These are phyloP conservation scores for Leishmania martiniquensis DNA, from an alignment of 208 protist species.

Conservation along the genomic window DNA sequence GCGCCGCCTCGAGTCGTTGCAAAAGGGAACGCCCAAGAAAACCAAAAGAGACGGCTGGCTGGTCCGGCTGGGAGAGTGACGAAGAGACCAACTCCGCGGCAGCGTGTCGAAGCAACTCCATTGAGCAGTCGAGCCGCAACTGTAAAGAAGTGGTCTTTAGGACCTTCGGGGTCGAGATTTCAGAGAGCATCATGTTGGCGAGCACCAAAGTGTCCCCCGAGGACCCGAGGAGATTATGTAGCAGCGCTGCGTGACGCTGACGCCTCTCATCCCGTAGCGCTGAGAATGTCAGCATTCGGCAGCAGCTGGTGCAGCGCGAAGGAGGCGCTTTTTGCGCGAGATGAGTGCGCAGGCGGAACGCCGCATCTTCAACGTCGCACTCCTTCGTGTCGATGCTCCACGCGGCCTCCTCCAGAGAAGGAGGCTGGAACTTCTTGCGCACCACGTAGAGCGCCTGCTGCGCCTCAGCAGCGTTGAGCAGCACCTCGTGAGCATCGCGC, in stretches of 20 bases:
- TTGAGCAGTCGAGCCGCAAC: conserved; percentile 20
- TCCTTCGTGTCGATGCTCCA: conserved; percentile 30
- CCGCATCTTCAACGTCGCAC: conserved; percentile 11
- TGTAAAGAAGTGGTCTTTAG: conserved; percentile 3
- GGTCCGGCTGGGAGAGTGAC: neutral
- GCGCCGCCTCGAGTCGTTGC: conserved; percentile 1
- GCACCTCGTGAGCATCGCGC: conserved; percentile 45
- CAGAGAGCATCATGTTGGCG: neutral
- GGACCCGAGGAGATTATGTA: conserved; percentile 24
- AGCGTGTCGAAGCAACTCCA: conserved; percentile 1
- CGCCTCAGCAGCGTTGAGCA: conserved; percentile 48
- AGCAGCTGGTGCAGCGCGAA: neutral
- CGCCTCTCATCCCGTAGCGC: conserved; percentile 3
- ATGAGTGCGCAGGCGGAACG: conserved; percentile 3
- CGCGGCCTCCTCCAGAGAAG: conserved; percentile 32
- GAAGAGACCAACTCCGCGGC: conserved; percentile 14
- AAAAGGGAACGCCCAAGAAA: neutral
- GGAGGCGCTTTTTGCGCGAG: neutral
- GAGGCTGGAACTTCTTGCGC: conserved; percentile 55
- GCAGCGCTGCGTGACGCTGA: conserved; percentile 6
- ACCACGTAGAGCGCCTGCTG: conserved; percentile 78
- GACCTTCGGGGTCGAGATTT: neutral
- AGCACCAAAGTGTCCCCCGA: neutral
- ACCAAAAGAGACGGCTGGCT: conserved; percentile 1
- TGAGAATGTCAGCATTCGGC: conserved; percentile 9